These are phyloP conservation scores for Viola pubescens DNA, from an alignment of 441 rosid genomes.

Conservation along the genomic window DNA sequence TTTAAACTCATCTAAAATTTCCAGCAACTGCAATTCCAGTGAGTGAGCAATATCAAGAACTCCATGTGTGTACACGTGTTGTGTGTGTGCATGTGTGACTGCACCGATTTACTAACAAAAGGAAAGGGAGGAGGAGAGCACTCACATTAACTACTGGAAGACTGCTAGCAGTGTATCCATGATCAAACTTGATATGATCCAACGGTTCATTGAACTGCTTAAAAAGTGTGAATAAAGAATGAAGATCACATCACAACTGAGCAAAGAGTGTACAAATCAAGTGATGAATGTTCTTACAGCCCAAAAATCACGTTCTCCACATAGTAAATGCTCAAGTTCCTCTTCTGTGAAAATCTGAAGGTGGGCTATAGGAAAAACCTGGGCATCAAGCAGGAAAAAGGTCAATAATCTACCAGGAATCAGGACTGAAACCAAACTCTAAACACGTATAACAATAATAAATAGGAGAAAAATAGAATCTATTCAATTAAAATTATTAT, in stretches of 20 bases:
- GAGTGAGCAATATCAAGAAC: slow-evolving; percentile 4
- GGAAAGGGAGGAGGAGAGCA: slow-evolving; percentile 10
- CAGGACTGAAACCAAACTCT: not conserved
- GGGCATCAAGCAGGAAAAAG: slow-evolving; percentile 17
- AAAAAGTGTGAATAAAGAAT: slow-evolving; percentile 3
- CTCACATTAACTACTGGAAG: slow-evolving; percentile 67
- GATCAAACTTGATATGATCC: slow-evolving; percentile 97
- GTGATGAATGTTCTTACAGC: slow-evolving; percentile 34
- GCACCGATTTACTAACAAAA: not conserved
- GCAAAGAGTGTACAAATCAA: slow-evolving; percentile 10
- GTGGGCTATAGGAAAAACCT: slow-evolving; percentile 76
- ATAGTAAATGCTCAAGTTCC: slow-evolving; percentile 76
- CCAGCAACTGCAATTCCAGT: slow-evolving; percentile 56
- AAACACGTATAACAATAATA: too few species aligned
- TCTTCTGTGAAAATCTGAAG: slow-evolving; percentile 75
- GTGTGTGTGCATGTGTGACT: not conserved
- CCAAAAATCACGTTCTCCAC: slow-evolving; percentile 80
- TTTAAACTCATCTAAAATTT: slow-evolving; percentile 66
- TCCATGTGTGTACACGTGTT: not conserved
- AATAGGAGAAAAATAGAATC: not conserved
- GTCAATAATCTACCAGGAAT: not conserved
- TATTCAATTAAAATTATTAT: not conserved
- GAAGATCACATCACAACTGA: slow-evolving; percentile 1
- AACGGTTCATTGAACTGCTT: slow-evolving; percentile 66
- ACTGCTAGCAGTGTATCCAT: slow-evolving; percentile 97